These are phyloP conservation scores for Lanmaoa pseudosensibilis DNA, from an alignment of 768 basidiomycete genomes.

Conservation along the genomic window DNA sequence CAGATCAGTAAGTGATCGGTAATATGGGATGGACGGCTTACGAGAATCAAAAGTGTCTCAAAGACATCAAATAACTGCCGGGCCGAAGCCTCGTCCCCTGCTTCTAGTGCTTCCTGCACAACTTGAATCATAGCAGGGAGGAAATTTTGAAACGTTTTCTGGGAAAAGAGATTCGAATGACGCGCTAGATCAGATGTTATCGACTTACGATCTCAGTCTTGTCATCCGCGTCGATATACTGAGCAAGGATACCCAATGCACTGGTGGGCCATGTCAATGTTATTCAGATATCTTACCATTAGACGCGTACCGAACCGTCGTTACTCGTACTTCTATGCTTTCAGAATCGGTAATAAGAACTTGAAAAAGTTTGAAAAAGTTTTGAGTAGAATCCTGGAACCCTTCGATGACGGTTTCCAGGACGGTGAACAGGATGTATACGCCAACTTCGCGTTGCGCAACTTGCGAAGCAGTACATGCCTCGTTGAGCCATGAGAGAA, in stretches of 20 bases:
- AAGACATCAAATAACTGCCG: conserved; percentile 93
- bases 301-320: conserved; percentile 67
- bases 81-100: conserved; percentile 76
- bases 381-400: conserved; percentile 73
- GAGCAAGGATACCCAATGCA: conserved; percentile 88
- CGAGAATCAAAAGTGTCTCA: conserved; percentile 92
- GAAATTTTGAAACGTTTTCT: conserved; percentile 86
- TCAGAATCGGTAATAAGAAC: conserved; percentile 76
- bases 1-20: conserved; percentile 3
- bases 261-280: conserved; percentile 36
- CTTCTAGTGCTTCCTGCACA: conserved; percentile 78
- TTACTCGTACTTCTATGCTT: conserved; percentile 87
- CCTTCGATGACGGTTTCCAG: conserved; percentile 89
- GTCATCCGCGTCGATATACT: conserved; percentile 87
- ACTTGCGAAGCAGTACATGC: conserved; percentile 68
- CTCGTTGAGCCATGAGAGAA: conserved; percentile 84
- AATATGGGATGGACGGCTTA: conserved; percentile 34
- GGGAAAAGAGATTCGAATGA: conserved; percentile 1
- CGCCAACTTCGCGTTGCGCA: conserved; percentile 86
- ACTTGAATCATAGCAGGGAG: conserved; percentile 89
- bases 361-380: conserved; percentile 79
- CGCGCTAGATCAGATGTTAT: background rate
- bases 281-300: background rate
- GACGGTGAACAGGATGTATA: conserved; percentile 87
- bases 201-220: conserved; percentile 78